phyloP scores from a whole-genome alignment of 345 rosid genomes.

The Ceriops tagal region DNA sequence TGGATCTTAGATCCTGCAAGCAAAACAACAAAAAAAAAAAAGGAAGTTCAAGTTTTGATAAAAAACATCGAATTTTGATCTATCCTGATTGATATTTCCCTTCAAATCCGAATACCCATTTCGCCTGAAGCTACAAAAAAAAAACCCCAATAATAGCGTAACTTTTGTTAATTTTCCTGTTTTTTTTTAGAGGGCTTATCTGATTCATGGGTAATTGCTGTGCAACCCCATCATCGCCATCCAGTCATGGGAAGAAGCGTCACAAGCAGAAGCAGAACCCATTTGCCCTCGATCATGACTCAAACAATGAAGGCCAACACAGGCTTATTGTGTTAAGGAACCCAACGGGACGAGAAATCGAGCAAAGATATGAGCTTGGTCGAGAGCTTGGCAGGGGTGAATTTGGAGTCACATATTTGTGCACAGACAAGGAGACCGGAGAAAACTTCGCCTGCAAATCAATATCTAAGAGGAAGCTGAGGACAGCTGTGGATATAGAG shows the following conservation, averaged over 20 bases:
- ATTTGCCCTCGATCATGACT: constrained; percentile 16
- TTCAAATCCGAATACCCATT: constrained; percentile 18
- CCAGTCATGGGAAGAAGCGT: constrained; percentile 15
- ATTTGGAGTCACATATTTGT: constrained; percentile 32
- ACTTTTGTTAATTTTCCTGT: too few species aligned
- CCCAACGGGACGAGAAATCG: constrained; percentile 25
- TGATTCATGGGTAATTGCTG: constrained; percentile 33
- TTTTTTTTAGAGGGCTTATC: neutral
- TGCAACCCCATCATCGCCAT: constrained; percentile 16
- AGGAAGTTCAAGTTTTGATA: constrained; percentile 2
- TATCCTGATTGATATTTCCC: neutral
- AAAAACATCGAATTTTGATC: neutral
- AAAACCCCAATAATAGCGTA: neutral
- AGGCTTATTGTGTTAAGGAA: constrained; percentile 22
- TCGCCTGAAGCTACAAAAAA: neutral
- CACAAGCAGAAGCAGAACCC: constrained; percentile 24
- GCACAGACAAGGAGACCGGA: constrained; percentile 28
- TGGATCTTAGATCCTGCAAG: too few species aligned
- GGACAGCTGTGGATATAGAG: constrained; percentile 31
- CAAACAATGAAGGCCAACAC: constrained; percentile 8
- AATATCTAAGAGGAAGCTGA: constrained; percentile 31
- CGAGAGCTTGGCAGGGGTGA: constrained; percentile 36
- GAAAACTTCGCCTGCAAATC: constrained; percentile 29
- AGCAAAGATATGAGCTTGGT: constrained; percentile 33
- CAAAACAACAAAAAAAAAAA: too few species aligned